Conservation (phyloP, 2,329 filamentous ascomycete genomes). For the Aspergillus caelatus region DNA sequence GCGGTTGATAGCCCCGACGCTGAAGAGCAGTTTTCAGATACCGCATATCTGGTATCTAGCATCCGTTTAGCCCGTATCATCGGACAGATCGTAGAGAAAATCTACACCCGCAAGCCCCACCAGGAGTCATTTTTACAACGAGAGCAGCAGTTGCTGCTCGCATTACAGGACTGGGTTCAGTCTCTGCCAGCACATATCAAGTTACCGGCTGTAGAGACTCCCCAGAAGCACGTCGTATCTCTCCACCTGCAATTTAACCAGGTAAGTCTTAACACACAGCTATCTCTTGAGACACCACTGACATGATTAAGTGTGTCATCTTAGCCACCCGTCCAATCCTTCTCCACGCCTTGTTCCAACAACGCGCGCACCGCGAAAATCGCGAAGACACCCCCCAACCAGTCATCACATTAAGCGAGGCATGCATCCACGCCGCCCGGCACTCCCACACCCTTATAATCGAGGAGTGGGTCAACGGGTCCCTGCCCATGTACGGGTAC, state of each 20-base stretch:
- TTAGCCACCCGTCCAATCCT: constrained; percentile 39
- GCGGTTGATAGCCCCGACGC: constrained; percentile 21
- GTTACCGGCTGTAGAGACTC: constrained; percentile 20
- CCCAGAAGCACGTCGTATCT: constrained; percentile 27
- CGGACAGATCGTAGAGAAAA: constrained; percentile 27
- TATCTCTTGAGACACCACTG: neutral
- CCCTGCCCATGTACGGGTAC: constrained; percentile 36
- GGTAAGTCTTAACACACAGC: constrained; percentile 12
- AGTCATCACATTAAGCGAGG: constrained; percentile 33
- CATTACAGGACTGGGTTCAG: constrained; percentile 35
- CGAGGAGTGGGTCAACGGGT: constrained; percentile 36
- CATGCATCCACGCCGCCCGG: constrained; percentile 36
- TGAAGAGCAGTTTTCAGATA: constrained; percentile 34
- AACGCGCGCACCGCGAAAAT: constrained; percentile 16
- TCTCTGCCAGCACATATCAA: constrained; percentile 32
- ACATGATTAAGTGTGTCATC: constrained; percentile 35
- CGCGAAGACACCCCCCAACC: constrained; percentile 21
- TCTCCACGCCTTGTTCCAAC: constrained; percentile 34
- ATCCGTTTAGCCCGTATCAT: constrained; percentile 34
- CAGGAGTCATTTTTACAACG: constrained; percentile 34
- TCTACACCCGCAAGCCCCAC: constrained; percentile 29
- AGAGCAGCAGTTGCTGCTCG: constrained; percentile 35
- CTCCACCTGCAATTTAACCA: constrained; percentile 40
- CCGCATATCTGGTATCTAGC: constrained; percentile 31
- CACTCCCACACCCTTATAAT: constrained; percentile 33